These are phyloP conservation scores for Pseudogymnoascus sp. DNA, from an alignment of 2,329 filamentous ascomycete genomes.

Conservation along the genomic window DNA sequence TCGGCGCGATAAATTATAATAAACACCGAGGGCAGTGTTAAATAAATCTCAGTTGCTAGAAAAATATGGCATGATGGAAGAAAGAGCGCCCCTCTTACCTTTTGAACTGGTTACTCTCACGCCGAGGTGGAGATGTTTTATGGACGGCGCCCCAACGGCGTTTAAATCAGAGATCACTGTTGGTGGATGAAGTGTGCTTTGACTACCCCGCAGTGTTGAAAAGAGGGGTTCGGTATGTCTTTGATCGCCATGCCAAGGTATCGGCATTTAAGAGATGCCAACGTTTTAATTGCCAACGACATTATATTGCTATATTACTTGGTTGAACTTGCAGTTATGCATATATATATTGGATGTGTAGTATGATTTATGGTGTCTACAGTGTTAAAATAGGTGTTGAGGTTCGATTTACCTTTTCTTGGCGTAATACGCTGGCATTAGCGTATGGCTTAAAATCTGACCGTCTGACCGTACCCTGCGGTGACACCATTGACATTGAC, in stretches of 20 bases:
- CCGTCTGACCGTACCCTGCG: not conserved
- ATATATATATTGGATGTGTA: not conserved
- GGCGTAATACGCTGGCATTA: not conserved
- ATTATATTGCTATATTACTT: not conserved
- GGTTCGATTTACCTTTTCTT: conserved; percentile 7
- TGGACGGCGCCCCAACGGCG: not conserved
- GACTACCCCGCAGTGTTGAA: conserved; percentile 1
- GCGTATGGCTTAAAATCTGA: not conserved
- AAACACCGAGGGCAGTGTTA: not conserved
- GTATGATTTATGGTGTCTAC: not conserved
- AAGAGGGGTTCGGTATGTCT: conserved; percentile 13
- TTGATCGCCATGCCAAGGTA: conserved; percentile 12
- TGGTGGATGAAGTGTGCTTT: not conserved
- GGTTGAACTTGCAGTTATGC: not conserved
- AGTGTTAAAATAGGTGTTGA: not conserved
- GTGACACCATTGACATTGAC: not conserved
- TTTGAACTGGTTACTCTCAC: not conserved
- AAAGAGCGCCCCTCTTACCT: not conserved
- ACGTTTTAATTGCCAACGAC: not conserved
- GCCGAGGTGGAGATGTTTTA: not conserved
- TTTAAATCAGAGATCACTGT: not conserved
- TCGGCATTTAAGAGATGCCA: not conserved
- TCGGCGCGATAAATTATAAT: not conserved
- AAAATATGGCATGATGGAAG: not conserved
- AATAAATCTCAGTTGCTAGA: not conserved